A percentile compares a stretch with the other conserved stretches of the same genome.
These are phyloP conservation scores for Dalbergia cochinchinensis DNA, from an alignment of 306 rosid genomes.

Conservation along the genomic window DNA sequence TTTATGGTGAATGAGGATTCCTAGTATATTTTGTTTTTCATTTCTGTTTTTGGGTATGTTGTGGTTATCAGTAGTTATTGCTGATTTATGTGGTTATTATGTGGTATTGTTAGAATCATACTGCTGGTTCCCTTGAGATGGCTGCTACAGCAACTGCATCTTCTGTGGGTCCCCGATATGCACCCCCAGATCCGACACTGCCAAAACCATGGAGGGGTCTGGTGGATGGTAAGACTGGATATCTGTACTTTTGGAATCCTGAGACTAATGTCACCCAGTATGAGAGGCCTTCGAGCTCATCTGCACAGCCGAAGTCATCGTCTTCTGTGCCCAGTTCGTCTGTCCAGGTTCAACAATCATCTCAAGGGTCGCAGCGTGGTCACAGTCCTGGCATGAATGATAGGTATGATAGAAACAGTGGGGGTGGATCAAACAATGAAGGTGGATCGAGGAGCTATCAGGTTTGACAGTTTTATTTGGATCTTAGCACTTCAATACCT, in stretches of 20 bases:
- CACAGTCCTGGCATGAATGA: slow-evolving; percentile 63
- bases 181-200: slow-evolving; percentile 93
- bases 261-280: slow-evolving; percentile 97
- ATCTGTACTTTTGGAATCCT: slow-evolving; percentile 98
- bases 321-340: slow-evolving; percentile 79
- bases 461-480: slow-evolving; percentile 50
- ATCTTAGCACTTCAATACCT: background rate
- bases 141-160: slow-evolving; percentile 87
- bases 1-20: background rate
- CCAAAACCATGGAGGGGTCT: slow-evolving; percentile 98
- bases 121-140: slow-evolving; percentile 62
- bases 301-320: slow-evolving; percentile 61
- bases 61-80: background rate
- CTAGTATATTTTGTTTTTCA: background rate
- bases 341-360: slow-evolving; percentile 75
- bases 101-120: slow-evolving; percentile 45
- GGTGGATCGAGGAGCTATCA: slow-evolving; percentile 62
- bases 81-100: slow-evolving; percentile 18
- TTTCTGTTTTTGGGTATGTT: background rate
- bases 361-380: slow-evolving; percentile 62
- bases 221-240: slow-evolving; percentile 98
- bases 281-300: slow-evolving; percentile 74
- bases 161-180: slow-evolving; percentile 86
- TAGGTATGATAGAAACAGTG: slow-evolving; percentile 71
- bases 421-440: slow-evolving; percentile 62